phyloP scores from a whole-genome alignment of 805 yeast genomes.

The Hanseniaspora pseudoguilliermondii region DNA sequence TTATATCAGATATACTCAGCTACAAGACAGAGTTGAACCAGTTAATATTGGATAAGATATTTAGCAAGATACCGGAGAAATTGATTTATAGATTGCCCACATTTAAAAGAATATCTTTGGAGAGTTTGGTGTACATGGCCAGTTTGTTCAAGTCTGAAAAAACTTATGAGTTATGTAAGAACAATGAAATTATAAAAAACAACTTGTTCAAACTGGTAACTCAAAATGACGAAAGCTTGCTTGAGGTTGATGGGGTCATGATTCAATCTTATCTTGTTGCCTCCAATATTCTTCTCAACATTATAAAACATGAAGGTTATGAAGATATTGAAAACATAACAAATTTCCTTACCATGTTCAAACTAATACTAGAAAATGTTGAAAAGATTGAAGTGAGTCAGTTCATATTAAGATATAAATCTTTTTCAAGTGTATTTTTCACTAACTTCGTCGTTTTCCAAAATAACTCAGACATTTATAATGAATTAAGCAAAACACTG shows the following conservation, averaged over 20 bases:
- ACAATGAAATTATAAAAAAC: neutral
- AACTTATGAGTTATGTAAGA: neutral
- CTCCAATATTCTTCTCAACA: neutral
- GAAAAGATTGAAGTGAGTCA: neutral
- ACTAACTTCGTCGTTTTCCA: neutral
- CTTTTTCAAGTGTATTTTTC: neutral
- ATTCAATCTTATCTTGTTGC: neutral
- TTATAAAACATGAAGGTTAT: neutral
- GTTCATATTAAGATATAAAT: neutral
- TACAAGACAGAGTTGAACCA: neutral
- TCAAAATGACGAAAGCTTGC: neutral
- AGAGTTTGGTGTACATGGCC: neutral
- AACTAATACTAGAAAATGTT: neutral
- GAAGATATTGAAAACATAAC: neutral
- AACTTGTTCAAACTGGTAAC: neutral
- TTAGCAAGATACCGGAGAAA: constrained; percentile 5
- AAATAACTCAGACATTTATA: neutral
- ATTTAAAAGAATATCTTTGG: constrained; percentile 3
- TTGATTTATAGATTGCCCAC: constrained; percentile 5
- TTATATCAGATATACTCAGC: neutral
- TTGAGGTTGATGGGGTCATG: neutral
- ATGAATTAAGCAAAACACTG: neutral
- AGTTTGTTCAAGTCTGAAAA: neutral
- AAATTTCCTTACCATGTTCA: neutral
- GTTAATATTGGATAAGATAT: constrained; percentile 5